These are phyloP conservation scores for Corylus americana DNA, from an alignment of 306 rosid species.

Conservation along the genomic window DNA sequence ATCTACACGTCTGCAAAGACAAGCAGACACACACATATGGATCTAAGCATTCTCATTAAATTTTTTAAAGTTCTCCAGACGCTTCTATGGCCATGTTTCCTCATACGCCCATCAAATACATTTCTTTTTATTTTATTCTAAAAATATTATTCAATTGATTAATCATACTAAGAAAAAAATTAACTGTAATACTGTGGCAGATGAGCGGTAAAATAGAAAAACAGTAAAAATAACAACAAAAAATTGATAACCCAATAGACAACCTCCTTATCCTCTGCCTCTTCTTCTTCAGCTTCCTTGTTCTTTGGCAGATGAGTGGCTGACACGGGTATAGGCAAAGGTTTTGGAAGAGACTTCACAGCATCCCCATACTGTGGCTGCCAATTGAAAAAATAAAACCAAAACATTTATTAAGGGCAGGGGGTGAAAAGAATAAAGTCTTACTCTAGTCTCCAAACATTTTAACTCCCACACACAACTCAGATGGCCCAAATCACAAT, in stretches of 20 bases:
- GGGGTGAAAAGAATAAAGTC: neutral
- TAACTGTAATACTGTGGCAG: neutral
- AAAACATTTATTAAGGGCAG: neutral
- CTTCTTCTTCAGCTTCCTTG: constrained; percentile 52
- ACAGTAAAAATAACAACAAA: neutral
- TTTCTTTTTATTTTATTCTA: neutral
- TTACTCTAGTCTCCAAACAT: neutral
- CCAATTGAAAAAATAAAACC: constrained; percentile 20
- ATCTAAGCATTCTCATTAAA: too few relatives aligned
- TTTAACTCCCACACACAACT: neutral
- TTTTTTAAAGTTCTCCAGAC: too few relatives aligned
- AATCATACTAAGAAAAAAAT: neutral
- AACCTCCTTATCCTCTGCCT: constrained; percentile 62
- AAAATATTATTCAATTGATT: neutral
- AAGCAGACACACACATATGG: too few relatives aligned
- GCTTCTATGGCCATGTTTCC: too few relatives aligned
- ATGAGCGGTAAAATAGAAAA: constrained; percentile 9
- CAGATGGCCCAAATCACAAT: neutral
- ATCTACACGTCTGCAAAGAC: neutral
- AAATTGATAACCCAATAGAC: constrained; percentile 19
- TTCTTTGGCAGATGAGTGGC: constrained; percentile 36
- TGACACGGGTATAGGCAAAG: constrained; percentile 55
- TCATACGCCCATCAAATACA: too few relatives aligned
- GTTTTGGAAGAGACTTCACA: constrained; percentile 71
- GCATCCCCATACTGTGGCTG: constrained; percentile 63